Evolutionary conservation across 2,329 filamentous ascomycete genomes (phyloP), one percentile per base, ranked within the genome.

Genomic region (Dendrostoma leiphaemia): DNA sequence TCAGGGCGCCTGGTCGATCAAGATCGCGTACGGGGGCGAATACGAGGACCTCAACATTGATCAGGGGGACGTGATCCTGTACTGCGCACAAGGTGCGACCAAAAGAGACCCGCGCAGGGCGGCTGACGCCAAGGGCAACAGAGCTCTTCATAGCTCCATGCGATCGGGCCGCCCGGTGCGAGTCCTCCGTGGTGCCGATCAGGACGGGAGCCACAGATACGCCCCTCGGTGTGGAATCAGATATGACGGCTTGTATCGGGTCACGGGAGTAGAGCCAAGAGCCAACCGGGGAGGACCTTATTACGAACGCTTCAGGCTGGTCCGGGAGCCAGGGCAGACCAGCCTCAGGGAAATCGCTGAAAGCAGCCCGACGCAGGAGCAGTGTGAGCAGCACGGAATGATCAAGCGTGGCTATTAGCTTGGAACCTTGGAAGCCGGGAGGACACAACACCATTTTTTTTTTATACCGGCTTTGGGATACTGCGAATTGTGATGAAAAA

Each of bases 1-100:
- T 0, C 48, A 66, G 1, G 82, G 83, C 0, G 79, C 81, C 0
- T 80, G 72, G 44, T 82, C 78, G 0, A 75, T 85, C 32, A 74
- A 86, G 0, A 67, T 86, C 15, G 77, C 77, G 0, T n/a, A n/a
- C n/a, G n/a, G n/a, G n/a, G 55, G 56, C 2, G 6, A 28, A 2
- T 71, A 71, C 51, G 34, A 57, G 3, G 58, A 60, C 4, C 38
- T 65, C 13, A 63, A 69, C 53, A 8, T 29, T 2, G 67, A 69
- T n/a, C 24, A 54, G 17, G 52, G 65, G 1, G n/a, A 38, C 2
- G 37, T 66, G 3, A 56, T 34, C n/a, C 67, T 67, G 53, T 67
- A 65, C 23, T 63, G 63, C 7, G 64, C 67, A n/a, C 59, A 59
- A 28, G 60, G 59, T 40, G 47, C 56, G 9, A 41, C 53, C 0